Conservation (phyloP, 2,329 filamentous ascomycete genomes). For the Sporothrix pseudoabietina region DNA sequence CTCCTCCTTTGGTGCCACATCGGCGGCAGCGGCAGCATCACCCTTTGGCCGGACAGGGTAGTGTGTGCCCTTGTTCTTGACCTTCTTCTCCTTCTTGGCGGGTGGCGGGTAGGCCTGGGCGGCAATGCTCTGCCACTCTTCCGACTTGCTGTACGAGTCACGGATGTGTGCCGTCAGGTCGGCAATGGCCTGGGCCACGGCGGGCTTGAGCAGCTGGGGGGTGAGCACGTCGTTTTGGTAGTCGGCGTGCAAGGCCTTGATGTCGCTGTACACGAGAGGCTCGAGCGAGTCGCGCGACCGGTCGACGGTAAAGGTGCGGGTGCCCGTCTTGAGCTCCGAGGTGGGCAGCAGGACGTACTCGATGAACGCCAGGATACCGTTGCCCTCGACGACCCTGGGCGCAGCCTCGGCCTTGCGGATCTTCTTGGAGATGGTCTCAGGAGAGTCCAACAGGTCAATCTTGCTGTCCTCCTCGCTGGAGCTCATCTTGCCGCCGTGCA, state of each 20-base stretch:
- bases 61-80: constrained; percentile 37
- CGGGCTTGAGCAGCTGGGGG: constrained; percentile 86
- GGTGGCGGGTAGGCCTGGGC: constrained; percentile 79
- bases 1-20: constrained; percentile 19
- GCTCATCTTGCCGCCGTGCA: constrained; percentile 85
- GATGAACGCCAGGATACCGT: constrained; percentile 83
- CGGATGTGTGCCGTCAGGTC: constrained; percentile 77
- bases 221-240: constrained; percentile 79
- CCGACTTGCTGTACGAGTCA: constrained; percentile 66
- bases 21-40: constrained; percentile 7
- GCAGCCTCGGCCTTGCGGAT: constrained; percentile 80
- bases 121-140: constrained; percentile 79
- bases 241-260: constrained; percentile 75
- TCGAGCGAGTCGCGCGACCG: constrained; percentile 66
- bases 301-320: constrained; percentile 67
- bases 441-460: constrained; percentile 85
- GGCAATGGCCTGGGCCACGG: constrained; percentile 72
- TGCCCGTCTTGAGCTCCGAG: constrained; percentile 59
- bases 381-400: constrained; percentile 76
- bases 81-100: constrained; percentile 57
- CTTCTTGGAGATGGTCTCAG: constrained; percentile 77
- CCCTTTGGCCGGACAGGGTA: constrained; percentile 36
- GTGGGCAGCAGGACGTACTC: constrained; percentile 85
- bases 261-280: constrained; percentile 76
- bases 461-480: constrained; percentile 78